Evolutionary conservation across 352 stramenopile species (phyloP).

Genomic region (Lagenidium giganteum): DNA sequence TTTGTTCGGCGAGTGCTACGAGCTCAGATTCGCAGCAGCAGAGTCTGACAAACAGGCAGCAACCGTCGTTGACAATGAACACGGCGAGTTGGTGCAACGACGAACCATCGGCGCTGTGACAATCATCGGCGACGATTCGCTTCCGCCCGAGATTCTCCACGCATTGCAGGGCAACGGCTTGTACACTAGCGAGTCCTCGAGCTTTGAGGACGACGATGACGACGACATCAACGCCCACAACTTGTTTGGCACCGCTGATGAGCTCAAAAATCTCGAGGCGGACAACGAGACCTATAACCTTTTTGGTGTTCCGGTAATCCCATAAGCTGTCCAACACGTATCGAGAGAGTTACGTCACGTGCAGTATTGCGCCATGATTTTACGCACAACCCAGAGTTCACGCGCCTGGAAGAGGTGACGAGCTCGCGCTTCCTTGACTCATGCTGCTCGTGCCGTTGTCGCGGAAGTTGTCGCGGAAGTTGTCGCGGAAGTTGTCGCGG

Average conservation of each 20-base stretch:
- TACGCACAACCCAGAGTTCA: no score
- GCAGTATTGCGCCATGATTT: no score
- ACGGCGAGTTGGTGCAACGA: not conserved
- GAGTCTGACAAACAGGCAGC: not conserved
- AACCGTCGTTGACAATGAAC: not conserved
- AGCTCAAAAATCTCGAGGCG: not conserved
- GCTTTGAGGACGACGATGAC: not conserved
- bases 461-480: no score
- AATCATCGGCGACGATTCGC: not conserved
- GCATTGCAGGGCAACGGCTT: no score
- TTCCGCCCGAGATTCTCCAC: not conserved
- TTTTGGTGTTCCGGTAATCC: constrained; percentile 13
- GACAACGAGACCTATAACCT: constrained; percentile 5
- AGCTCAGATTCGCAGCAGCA: not conserved
- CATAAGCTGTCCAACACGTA: no score
- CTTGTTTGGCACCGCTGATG: not conserved
- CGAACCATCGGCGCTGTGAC: not conserved
- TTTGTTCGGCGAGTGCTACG: constrained; percentile 16
- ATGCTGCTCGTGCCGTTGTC: no score
- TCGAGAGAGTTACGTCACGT: no score
- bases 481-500: no score
- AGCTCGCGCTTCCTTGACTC: no score
- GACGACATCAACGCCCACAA: constrained; percentile 4
- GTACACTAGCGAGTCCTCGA: no score
- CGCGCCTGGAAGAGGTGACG: no score